Percentiles rank a stretch among this genome's conserved stretches.
Evolutionary conservation across 2,329 filamentous ascomycete genomes (phyloP).

Genomic region (Pseudocercospora musae): DNA sequence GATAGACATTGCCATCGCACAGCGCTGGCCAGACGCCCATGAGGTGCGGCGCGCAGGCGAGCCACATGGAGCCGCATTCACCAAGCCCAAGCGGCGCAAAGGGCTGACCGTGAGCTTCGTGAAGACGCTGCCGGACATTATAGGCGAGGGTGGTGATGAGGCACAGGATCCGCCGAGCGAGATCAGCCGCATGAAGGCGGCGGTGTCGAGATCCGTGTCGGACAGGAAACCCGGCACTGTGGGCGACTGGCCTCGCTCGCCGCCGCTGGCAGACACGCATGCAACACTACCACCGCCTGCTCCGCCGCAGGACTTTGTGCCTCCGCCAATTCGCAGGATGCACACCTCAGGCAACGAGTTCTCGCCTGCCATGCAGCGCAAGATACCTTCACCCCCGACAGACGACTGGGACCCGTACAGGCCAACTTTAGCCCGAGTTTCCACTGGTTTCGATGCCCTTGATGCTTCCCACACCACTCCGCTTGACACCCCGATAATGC

Average conservation of each 20-base stretch:
- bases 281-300: not conserved
- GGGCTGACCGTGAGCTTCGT: slow-evolving; percentile 72
- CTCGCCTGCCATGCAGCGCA: slow-evolving; percentile 27
- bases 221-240: slow-evolving; percentile 25
- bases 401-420: slow-evolving; percentile 14
- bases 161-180: slow-evolving; percentile 68
- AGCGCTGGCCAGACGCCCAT: slow-evolving; percentile 50
- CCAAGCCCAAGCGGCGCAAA: slow-evolving; percentile 53
- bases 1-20: slow-evolving; percentile 50
- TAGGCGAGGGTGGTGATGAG: slow-evolving; percentile 90
- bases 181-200: slow-evolving; percentile 59
- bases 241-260: slow-evolving; percentile 11
- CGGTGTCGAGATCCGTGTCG: slow-evolving; percentile 28
- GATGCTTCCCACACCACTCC: slow-evolving; percentile 5
- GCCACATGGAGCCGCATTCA: slow-evolving; percentile 22
- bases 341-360: slow-evolving; percentile 28
- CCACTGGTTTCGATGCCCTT: slow-evolving; percentile 25
- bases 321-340: slow-evolving; percentile 21
- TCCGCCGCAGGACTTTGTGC: slow-evolving; percentile 15
- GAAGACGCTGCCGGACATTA: slow-evolving; percentile 70
- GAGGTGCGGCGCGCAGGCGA: slow-evolving; percentile 36
- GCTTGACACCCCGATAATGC: slow-evolving; percentile 7
- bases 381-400: slow-evolving; percentile 22
- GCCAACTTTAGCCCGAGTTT: slow-evolving; percentile 25
- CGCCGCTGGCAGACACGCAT: slow-evolving; percentile 13